Evolutionary conservation across 2,329 filamentous ascomycete species (phyloP).

Genomic region (Alternaria alternata): DNA sequence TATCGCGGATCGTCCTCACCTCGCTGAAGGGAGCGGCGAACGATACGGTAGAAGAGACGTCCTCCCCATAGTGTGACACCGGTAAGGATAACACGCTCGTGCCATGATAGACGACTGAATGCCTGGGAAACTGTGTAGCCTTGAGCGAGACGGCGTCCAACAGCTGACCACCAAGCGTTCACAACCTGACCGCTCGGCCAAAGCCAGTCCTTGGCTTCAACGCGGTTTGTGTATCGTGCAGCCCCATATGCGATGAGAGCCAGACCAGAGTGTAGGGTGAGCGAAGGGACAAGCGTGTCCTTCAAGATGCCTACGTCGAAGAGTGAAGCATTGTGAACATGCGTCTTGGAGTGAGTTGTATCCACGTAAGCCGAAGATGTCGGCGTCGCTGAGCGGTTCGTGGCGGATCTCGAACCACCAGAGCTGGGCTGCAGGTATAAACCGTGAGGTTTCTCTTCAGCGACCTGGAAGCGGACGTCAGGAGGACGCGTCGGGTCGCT

Average conservation of each 20-base stretch:
- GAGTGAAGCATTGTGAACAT: conserved; percentile 41
- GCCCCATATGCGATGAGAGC: conserved; percentile 61
- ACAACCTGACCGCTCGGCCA: conserved; percentile 64
- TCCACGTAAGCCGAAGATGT: conserved; percentile 29
- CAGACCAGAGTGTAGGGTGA: conserved; percentile 62
- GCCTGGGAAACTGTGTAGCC: conserved; percentile 58
- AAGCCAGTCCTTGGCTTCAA: conserved; percentile 68
- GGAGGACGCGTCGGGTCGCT: conserved; percentile 33
- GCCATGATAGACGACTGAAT: conserved; percentile 59
- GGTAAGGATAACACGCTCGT: conserved; percentile 64
- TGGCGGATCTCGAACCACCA: conserved; percentile 25
- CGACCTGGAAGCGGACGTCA: conserved; percentile 43
- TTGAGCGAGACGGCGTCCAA: conserved; percentile 61
- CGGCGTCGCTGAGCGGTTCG: background rate
- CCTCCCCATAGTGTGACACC: conserved; percentile 67
- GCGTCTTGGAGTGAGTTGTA: conserved; percentile 43
- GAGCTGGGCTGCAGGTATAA: conserved; percentile 42
- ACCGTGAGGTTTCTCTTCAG: conserved; percentile 42
- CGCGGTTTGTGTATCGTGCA: conserved; percentile 61
- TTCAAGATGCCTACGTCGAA: conserved; percentile 61
- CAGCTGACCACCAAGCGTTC: conserved; percentile 68
- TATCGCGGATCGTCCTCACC: conserved; percentile 67
- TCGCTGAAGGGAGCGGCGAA: conserved; percentile 58
- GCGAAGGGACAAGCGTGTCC: conserved; percentile 63
- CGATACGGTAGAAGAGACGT: conserved; percentile 64